Conservation (phyloP, 202 grass and related monocot species). For the Setaria italica region DNA sequence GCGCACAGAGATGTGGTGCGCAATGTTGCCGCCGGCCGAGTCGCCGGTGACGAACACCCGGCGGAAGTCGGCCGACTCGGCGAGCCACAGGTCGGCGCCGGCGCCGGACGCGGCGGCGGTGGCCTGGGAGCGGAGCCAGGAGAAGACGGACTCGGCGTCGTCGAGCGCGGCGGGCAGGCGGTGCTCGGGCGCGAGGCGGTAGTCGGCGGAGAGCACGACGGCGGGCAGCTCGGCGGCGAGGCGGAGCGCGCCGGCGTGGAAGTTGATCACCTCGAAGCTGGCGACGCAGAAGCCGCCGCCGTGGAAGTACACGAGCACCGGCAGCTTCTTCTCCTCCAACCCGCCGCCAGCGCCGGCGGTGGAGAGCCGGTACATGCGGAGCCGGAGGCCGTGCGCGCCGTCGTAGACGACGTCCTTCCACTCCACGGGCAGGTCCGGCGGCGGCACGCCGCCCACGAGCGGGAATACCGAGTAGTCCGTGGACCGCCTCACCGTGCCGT, state of each 20-base stretch:
- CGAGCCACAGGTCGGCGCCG: conserved; percentile 58
- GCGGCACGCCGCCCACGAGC: conserved; percentile 9
- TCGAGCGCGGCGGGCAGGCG: conserved; percentile 79
- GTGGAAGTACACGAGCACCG: conserved; percentile 76
- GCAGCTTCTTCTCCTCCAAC: conserved; percentile 31
- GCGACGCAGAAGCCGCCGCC: conserved; percentile 70
- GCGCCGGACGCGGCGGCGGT: no score
- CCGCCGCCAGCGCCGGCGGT: neutral
- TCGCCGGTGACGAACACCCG: conserved; percentile 65
- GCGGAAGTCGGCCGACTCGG: conserved; percentile 53
- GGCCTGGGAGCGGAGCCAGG: conserved; percentile 52
- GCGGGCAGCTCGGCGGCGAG: conserved; percentile 61
- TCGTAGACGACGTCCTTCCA: conserved; percentile 82
- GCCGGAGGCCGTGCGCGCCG: conserved; percentile 43
- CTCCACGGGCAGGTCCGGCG: conserved; percentile 45
- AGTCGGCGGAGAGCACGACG: conserved; percentile 70
- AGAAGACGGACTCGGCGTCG: conserved; percentile 55
- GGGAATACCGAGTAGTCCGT: conserved; percentile 37
- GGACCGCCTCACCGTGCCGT: conserved; percentile 57
- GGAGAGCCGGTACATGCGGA: conserved; percentile 73
- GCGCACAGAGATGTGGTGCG: conserved; percentile 54
- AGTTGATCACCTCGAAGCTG: conserved; percentile 61
- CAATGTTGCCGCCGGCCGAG: conserved; percentile 72
- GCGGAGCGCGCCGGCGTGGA: conserved; percentile 62
- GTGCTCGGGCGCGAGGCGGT: conserved; percentile 89